Conservation (phyloP, 306 rosid genomes). For the Lupinus albus region DNA sequence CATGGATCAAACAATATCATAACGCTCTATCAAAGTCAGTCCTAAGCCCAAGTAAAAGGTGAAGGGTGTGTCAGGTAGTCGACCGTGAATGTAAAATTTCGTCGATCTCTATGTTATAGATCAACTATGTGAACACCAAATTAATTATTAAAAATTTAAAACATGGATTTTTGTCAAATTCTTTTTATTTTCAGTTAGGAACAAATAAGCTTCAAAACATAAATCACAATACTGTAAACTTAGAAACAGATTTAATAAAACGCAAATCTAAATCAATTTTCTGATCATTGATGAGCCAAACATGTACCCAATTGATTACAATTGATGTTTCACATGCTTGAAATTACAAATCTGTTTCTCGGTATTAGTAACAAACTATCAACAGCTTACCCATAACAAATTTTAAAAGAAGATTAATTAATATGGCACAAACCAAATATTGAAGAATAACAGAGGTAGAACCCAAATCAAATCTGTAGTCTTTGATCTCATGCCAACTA, state of each 20-base stretch:
- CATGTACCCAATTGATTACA: conserved; percentile 11
- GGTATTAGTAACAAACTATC: conserved; percentile 23
- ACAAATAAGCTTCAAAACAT: conserved; percentile 18
- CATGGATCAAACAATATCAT: no score
- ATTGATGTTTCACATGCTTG: conserved; percentile 1
- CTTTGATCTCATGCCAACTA: conserved; percentile 33
- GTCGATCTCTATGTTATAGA: no score
- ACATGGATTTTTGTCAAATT: neutral
- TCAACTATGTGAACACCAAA: no score
- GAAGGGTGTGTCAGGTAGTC: no score
- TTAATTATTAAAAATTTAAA: conserved; percentile 15
- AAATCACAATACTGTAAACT: conserved; percentile 12
- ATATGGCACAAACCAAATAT: conserved; percentile 18
- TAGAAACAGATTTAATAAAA: conserved; percentile 14
- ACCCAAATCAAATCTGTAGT: conserved; percentile 16
- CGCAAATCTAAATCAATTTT: conserved; percentile 20
- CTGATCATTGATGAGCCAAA: conserved; percentile 23
- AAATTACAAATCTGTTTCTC: conserved; percentile 14
- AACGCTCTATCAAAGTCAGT: no score
- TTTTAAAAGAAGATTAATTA: conserved; percentile 25
- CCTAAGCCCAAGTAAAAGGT: no score
- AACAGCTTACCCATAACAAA: conserved; percentile 31
- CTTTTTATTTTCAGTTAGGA: conserved; percentile 11
- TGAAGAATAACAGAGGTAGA: conserved; percentile 32
- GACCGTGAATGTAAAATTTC: no score